A percentile compares a stretch with the other conserved stretches of the same genome.
Evolutionary conservation across 176 grass and related monocot species (phyloP).

Genomic region (Rhynchospora breviuscula): DNA sequence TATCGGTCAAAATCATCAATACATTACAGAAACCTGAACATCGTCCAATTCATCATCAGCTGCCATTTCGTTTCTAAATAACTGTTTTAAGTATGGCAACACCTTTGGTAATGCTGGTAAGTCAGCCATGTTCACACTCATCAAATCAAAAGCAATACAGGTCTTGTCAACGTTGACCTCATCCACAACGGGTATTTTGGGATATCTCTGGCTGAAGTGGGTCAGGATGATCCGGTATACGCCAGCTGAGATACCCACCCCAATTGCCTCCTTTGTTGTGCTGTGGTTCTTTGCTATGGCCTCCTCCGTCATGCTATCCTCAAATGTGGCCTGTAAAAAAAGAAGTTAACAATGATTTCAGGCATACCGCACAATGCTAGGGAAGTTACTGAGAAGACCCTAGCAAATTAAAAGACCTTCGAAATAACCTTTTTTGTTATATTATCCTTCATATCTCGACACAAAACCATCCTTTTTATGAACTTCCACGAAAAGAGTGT

Average conservation of each 20-base stretch:
- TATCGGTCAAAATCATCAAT: slow-evolving; percentile 20
- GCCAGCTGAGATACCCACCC: slow-evolving; percentile 61
- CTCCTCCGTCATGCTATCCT: slow-evolving; percentile 88
- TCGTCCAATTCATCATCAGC: slow-evolving; percentile 59
- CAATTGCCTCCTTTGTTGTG: slow-evolving; percentile 86
- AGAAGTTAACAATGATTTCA: neutral
- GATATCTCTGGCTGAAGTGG: slow-evolving; percentile 97
- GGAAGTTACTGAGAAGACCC: neutral
- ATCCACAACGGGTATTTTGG: slow-evolving; percentile 80
- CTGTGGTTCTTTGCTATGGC: slow-evolving; percentile 82
- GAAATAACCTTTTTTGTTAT: neutral
- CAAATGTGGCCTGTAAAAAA: slow-evolving; percentile 76
- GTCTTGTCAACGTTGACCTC: slow-evolving; percentile 72
- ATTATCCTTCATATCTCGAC: no score
- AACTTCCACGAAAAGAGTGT: neutral
- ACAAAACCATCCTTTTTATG: neutral
- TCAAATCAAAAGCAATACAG: slow-evolving; percentile 79
- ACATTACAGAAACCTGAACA: slow-evolving; percentile 44
- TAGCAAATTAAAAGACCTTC: neutral
- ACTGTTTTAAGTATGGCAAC: slow-evolving; percentile 63
- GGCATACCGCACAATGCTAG: neutral
- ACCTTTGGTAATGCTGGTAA: slow-evolving; percentile 66
- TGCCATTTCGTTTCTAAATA: slow-evolving; percentile 64
- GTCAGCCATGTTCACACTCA: slow-evolving; percentile 73
- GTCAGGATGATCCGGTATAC: slow-evolving; percentile 79